Evolutionary conservation across 495 filamentous ascomycete genomes (phyloP), one percentile per base, ranked within the genome.

Genomic region (Aspergillus ellipticus): DNA sequence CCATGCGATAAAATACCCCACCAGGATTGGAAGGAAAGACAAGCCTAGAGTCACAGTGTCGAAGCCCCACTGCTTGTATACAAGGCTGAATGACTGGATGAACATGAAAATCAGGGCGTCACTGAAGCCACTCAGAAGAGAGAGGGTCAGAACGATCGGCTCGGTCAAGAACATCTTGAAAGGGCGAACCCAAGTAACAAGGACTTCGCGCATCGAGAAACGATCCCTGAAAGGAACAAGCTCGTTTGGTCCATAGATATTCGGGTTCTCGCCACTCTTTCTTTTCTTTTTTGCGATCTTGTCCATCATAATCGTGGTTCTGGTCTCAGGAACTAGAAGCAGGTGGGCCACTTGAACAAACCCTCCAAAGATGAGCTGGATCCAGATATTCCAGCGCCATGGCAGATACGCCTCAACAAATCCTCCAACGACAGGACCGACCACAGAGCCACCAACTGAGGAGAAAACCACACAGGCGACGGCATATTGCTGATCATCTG

Each of bases 71-170:
- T 86, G 82, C 9, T 70, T 63, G 55, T 84, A 86, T 4, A 87
- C 82, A 11, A 83, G 73, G 10, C 66, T 51, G 57, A 84, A 83
- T 11, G 79, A 83, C 58, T 86, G 80, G 39, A 87, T 73, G 71
- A 86, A 86, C 77, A 84, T 87, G 70, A 85, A 87, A 60, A 85
- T 82, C 47, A 85, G 69, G 22, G 81, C 81, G 51, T 85, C 82
- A 49, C 79, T 83, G 75, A 85, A 84, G 43, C 82, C 82, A 56
- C 77, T 80, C n/a, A 85, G 59, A 5, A 83, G 64, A 21, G 82
- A 84, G 7, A 84, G 71, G 20, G 68, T 72, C 52, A 84, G 68
- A n/a, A 84, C 82, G 56, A 85, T 85, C 2, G 82, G 82, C 64
- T 85, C 82, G 13, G 77, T 82, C 20, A 83, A 24, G 64, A 84